These are phyloP conservation scores for Kwoniella shandongensis DNA, from an alignment of 768 basidiomycete genomes.

Conservation along the genomic window DNA sequence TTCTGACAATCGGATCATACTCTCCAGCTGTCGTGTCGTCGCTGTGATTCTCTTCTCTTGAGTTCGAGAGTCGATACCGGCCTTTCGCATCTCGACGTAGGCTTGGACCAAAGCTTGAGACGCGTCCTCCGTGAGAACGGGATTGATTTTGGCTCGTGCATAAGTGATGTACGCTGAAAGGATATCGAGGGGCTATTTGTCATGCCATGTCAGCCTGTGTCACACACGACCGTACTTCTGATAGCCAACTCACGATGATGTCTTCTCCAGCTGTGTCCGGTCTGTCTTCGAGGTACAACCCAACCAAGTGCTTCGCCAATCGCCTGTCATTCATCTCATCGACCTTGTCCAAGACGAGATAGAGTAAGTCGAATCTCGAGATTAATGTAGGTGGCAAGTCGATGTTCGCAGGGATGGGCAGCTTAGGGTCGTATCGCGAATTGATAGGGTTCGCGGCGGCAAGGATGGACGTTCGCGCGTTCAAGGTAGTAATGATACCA, in stretches of 20 bases:
- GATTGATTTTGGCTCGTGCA: conserved; percentile 79
- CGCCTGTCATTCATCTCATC: conserved; percentile 82
- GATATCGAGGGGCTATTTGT: conserved; percentile 74
- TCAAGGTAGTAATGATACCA: conserved; percentile 96
- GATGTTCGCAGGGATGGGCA: conserved; percentile 87
- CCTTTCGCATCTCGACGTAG: conserved; percentile 91
- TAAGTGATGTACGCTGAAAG: conserved; percentile 94
- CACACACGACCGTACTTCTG: neutral
- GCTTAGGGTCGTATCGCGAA: conserved; percentile 53
- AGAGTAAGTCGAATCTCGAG: conserved; percentile 94
- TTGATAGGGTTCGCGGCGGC: conserved; percentile 97
- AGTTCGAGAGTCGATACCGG: conserved; percentile 80
- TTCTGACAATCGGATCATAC: conserved; percentile 93
- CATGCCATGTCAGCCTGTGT: neutral
- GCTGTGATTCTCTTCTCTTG: conserved; percentile 95
- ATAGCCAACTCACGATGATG: conserved; percentile 63
- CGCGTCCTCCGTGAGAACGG: conserved; percentile 80
- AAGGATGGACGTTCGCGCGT: conserved; percentile 94
- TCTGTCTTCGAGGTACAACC: conserved; percentile 87
- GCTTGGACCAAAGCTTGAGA: conserved; percentile 77
- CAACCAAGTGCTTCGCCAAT: conserved; percentile 88
- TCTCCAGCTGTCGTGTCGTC: conserved; percentile 94
- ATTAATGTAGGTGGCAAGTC: conserved; percentile 97
- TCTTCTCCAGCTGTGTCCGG: conserved; percentile 69
- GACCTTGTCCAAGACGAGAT: conserved; percentile 90